Base-by-base conservation (phyloP, 2,329 filamentous ascomycete species). In the Pseudocercospora musae region DNA sequence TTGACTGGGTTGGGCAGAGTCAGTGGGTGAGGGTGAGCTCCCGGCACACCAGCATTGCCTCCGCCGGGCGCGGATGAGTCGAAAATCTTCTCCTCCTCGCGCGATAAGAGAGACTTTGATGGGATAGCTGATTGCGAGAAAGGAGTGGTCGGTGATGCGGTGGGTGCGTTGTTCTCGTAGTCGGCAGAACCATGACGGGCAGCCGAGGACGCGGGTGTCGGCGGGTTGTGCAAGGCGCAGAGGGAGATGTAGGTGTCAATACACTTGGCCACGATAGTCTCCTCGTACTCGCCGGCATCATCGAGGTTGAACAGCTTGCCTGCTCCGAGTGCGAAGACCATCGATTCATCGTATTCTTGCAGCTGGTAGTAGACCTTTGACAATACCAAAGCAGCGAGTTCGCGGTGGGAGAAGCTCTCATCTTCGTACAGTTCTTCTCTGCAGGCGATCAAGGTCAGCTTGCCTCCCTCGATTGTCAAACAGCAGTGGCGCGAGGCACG, bases 321-420 rank as follows among this genome's bases (percentile, higher is more conserved):
- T 23, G 95, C 93, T 62, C 92, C 93, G 50, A 99, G 86, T 67
- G 95, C 95, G 78, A 99, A 98, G 57, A 91, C 90, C 94, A 99
- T 98, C 79, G 94, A 97, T 81, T 99, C 95, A 76, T 97, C 95
- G 82, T 99, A 99, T 77, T 95, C 95, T 79, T 97, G 92, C 58
- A 99, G 87, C 76, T 99, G 95, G 76, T 98, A 99, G 82, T 98
- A 99, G 70, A 98, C 92, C 84, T 99, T 99, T 71, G 95, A 90
- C 48, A 96, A 90, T 59, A 99, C 92, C 55, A 99, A 85, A 58
- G 95, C 95, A 59, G 95, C 95, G 60, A 99, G 88, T 77, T 95
- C 91, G 73, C 94, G 91, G 78, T 99, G 90, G 54, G 93, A 90
- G 74, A 99, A 99, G 64, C 86, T 85, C 73, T 96, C 92, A 80